Evolutionary conservation across 2,329 filamentous ascomycete genomes (phyloP).

Genomic region (Dactylellina sp.): DNA sequence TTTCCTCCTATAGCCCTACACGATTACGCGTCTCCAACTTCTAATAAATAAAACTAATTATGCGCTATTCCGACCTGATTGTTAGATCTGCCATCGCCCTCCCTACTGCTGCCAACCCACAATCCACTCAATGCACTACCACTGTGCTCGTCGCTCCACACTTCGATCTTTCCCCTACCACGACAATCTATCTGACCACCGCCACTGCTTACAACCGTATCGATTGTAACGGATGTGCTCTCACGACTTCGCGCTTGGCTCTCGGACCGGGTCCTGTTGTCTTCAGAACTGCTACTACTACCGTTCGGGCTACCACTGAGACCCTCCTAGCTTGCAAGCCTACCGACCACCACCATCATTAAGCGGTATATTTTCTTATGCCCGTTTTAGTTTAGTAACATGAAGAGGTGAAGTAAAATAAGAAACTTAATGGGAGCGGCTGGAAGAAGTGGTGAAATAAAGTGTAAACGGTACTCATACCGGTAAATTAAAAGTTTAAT

Average conservation of each 20-base stretch:
- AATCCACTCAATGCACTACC: constrained; percentile 26
- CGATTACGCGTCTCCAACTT: not conserved
- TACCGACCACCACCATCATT: not conserved
- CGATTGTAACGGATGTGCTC: constrained; percentile 31
- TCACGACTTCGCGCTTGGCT: constrained; percentile 2
- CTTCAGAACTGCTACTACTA: constrained; percentile 22
- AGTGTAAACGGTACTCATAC: constrained; percentile 46
- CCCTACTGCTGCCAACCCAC: constrained; percentile 13
- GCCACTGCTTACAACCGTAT: constrained; percentile 18
- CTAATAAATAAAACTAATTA: constrained; percentile 24
- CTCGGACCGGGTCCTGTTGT: constrained; percentile 41
- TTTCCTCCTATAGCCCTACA: not conserved
- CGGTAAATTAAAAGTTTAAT: constrained; percentile 13
- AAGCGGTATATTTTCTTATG: not conserved
- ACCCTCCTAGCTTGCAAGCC: constrained; percentile 4
- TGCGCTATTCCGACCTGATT: constrained; percentile 12
- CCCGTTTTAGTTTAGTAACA: not conserved
- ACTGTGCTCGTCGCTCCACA: constrained; percentile 15
- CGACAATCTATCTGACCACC: constrained; percentile 29
- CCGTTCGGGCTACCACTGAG: constrained; percentile 14
- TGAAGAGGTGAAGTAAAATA: not conserved
- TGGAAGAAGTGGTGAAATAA: not conserved
- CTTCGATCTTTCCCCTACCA: constrained; percentile 32
- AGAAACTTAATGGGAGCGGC: not conserved
- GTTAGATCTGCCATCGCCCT: constrained; percentile 32